phyloP scores from a whole-genome alignment of 805 yeast genomes.

The Pichia rugopelliculosa region DNA sequence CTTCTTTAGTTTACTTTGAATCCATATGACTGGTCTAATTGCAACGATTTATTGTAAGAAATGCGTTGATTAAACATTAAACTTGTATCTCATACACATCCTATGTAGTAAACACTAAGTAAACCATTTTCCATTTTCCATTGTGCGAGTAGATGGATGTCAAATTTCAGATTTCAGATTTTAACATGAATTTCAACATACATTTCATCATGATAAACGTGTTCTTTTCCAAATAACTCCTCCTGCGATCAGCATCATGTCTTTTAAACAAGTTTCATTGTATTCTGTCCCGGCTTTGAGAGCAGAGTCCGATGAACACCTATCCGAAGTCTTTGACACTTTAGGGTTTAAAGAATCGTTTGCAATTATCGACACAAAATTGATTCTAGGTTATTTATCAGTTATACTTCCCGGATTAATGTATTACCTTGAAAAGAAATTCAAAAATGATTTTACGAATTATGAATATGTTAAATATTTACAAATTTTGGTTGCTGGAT shows the following conservation, averaged over 20 bases:
- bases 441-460: conserved; percentile 35
- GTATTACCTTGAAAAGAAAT: conserved; percentile 43
- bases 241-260: conserved; percentile 1
- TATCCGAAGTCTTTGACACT: conserved; percentile 33
- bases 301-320: conserved; percentile 42
- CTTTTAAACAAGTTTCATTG: conserved; percentile 23
- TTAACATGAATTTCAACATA: no score
- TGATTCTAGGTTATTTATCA: conserved; percentile 42
- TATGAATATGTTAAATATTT: conserved; percentile 29
- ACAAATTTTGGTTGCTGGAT: conserved; percentile 30
- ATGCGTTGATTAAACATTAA: no score
- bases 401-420: conserved; percentile 40
- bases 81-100: no score
- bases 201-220: no score
- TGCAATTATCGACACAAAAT: conserved; percentile 35
- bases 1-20: no score
- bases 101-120: no score
- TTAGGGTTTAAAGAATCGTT: conserved; percentile 45
- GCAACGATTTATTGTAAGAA: no score
- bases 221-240: neutral
- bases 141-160: neutral
- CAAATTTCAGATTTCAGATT: neutral
- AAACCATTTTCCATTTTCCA: neutral
- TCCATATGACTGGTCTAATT: no score
- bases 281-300: conserved; percentile 43